Conservation (phyloP, 2,329 filamentous ascomycete genomes). For the Davidsoniella eucalypti region DNA sequence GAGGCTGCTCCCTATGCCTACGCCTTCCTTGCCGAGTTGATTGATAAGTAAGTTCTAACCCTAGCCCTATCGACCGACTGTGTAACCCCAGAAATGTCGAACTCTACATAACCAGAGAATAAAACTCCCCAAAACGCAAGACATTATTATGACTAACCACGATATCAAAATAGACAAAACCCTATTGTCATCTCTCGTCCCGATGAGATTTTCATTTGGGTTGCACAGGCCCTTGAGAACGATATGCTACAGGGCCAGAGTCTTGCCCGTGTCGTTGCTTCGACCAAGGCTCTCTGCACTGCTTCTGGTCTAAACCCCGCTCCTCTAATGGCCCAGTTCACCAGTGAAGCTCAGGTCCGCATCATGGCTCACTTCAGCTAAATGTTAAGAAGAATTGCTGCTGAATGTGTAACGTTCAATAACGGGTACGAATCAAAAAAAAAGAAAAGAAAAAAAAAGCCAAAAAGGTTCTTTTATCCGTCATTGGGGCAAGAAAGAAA, state of each 20-base stretch:
- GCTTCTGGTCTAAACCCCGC: conserved; percentile 59
- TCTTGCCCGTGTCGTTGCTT: conserved; percentile 56
- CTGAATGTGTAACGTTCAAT: neutral
- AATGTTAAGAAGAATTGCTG: conserved; percentile 1
- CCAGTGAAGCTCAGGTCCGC: conserved; percentile 62
- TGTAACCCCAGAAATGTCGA: neutral
- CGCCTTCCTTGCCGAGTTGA: conserved; percentile 75
- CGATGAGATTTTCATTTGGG: conserved; percentile 65
- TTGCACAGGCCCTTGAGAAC: conserved; percentile 77
- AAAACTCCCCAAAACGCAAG: too few species aligned
- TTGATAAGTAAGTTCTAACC: conserved; percentile 60
- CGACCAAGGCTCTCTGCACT: conserved; percentile 63
- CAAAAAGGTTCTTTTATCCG: neutral
- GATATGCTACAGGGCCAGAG: conserved; percentile 79
- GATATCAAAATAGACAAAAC: conserved; percentile 49
- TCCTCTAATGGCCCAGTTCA: conserved; percentile 58
- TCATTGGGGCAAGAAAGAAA: neutral
- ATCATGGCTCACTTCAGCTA: conserved; percentile 67
- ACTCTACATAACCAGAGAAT: too few species aligned
- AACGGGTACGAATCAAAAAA: neutral
- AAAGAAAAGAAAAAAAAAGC: conserved; percentile 1
- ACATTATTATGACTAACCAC: conserved; percentile 3
- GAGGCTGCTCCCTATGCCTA: conserved; percentile 96
- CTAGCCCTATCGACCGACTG: neutral
- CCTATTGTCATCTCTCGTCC: conserved; percentile 63